Evolutionary conservation across 805 yeast genomes (phyloP), one percentile per base, ranked within the genome.

Genomic region (Suhomyces tanzawaensis): DNA sequence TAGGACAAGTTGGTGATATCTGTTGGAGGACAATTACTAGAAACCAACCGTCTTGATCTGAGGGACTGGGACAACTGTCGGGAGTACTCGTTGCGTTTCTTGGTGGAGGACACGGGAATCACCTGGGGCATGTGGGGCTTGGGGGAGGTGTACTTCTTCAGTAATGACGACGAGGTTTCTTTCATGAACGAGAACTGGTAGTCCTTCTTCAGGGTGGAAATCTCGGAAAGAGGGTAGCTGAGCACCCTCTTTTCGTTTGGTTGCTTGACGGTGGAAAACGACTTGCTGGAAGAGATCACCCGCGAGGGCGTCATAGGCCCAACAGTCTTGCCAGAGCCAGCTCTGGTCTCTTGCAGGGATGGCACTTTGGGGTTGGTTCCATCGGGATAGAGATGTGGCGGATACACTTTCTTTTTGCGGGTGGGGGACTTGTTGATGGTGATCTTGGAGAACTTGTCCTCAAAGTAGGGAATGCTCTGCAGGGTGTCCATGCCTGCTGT

Each of bases 161-260:
- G 57, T 14, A 58, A 47, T 1, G 72, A 66, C 2, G 71, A 62
- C 9, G 70, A 46, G 0, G 72, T 68, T 7, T 62, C 69, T 28
- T 55, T 52, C 74, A 68, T 68, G 41, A 68, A 68, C 5, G 72
- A 64, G 33, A 59, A 56, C 29, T 48, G 55, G 34, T 44, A 47
- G n/a, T 48, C 50, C 33, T 43, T 40, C 35, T 58, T 32, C 40
- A 40, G 37, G 5, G 29, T 15, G 7, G 49, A 32, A 5, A 42
- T 46, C n/a, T 52, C 57, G 3, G 53, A 38, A 41, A 50, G 32
- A 3, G 57, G 57, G 19, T 46, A 49, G 30, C 52, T 48, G 14
- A 44, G 25, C 21, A 43, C 40, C 35, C 58, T 17, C 13, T 37
- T 43, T 16, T 47, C 52, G 4, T 25, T 12, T 4, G 46, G 40